Base-by-base conservation (phyloP, 768 basidiomycete genomes). In the Tricholoma furcatifolium region DNA sequence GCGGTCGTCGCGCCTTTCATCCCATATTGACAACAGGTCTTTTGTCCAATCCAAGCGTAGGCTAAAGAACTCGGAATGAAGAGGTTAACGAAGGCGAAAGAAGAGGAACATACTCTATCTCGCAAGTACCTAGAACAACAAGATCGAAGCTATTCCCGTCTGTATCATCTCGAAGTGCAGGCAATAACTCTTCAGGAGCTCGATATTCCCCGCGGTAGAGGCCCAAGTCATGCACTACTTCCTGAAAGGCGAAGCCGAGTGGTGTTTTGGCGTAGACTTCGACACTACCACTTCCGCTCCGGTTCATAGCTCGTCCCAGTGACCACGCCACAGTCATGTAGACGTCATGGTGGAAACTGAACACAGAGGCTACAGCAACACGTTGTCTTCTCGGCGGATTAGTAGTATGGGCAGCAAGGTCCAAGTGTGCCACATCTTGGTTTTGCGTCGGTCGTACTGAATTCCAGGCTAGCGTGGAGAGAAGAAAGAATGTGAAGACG, bases 81-180 rank as follows among this genome's bases (percentile, higher is more conserved):
- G 10, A 12, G 2, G 31, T 30, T 9, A 12, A n/a, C 10, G 14
- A 43, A 48, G 20, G 4, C 9, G 8, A 31, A 34, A 27, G 21
- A 12, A 45, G 15, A 17, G 38, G 4, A 21, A 58, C 71, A 53
- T 46, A 76, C 74, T 77, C 74, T 18, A 72, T 48, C 56, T 77
- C 75, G 58, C 75, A 77, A n/a, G 74, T 76, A n/a, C 74, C 74
- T 2, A 76, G 60, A 6, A 76, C 58, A 17, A 77, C 58, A 46
- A 74, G 21, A 53, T 74, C 74, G n/a, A 73, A 63, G n/a, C 60
- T 62, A 31, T 57, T 57, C 20, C 60, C 57, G 2, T 54, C 62
- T 31, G 43, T 55, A 21, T 61, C 54, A 30, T 43, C 48, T 30
- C 58, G 57, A 10, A 74, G 44, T 20, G 64, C 65, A 1, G 62